Conservation (phyloP, 352 stramenopile genomes). For the Phytophthora parvispora region DNA sequence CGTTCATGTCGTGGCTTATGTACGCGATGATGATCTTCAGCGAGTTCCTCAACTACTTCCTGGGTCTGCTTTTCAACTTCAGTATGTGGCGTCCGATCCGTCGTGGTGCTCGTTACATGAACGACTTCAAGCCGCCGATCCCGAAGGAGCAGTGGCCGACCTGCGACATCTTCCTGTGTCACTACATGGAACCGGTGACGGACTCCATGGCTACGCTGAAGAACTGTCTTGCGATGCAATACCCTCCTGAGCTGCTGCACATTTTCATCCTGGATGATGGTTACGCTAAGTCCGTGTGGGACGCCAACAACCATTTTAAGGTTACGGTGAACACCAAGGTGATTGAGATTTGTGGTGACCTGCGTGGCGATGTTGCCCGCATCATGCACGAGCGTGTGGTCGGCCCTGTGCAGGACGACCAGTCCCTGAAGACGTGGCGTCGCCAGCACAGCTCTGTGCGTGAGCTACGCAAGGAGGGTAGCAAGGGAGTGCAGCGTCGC, state of each 20-base stretch:
- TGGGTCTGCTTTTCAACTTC: conserved; percentile 92
- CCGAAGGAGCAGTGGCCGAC: conserved; percentile 92
- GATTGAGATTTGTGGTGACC: conserved; percentile 87
- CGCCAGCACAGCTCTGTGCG: conserved; percentile 89
- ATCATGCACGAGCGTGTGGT: conserved; percentile 92
- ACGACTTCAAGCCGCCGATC: conserved; percentile 92
- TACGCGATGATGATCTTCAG: conserved; percentile 90
- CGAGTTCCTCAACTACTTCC: conserved; percentile 90
- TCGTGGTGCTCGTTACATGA: conserved; percentile 89
- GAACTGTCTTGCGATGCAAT: conserved; percentile 90
- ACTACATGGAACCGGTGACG: conserved; percentile 91
- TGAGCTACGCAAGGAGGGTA: conserved; percentile 84
- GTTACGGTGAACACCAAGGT: conserved; percentile 92
- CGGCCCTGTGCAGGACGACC: conserved; percentile 79
- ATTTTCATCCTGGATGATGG: conserved; percentile 92
- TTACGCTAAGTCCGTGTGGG: conserved; percentile 92
- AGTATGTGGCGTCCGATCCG: conserved; percentile 93
- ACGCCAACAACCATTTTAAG: conserved; percentile 93
- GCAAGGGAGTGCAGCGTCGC: conserved; percentile 84
- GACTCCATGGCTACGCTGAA: conserved; percentile 89
- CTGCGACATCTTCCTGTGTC: conserved; percentile 91
- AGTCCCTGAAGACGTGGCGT: conserved; percentile 85
- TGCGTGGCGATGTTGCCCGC: conserved; percentile 83
- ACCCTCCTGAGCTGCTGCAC: conserved; percentile 88
- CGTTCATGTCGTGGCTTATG: conserved; percentile 80